Evolutionary conservation across 331 rosid genomes (phyloP).

Genomic region (Malus hybrid): DNA sequence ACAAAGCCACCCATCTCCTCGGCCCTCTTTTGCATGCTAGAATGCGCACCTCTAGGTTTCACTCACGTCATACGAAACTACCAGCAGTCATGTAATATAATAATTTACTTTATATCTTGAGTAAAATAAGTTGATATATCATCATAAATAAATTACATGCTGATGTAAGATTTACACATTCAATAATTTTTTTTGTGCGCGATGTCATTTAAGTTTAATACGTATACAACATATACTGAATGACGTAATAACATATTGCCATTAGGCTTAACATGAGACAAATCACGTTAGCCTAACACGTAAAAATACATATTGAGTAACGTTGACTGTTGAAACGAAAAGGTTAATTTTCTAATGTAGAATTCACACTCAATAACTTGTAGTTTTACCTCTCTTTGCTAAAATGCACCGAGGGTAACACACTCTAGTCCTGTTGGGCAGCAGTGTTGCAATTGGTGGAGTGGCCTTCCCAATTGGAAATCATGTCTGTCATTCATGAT

Average conservation of each 20-base stretch:
- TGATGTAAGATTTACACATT: fast-evolving
- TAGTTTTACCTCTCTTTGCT: background rate
- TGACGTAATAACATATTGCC: too few relatives aligned
- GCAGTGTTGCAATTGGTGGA: background rate
- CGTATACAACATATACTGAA: fast-evolving
- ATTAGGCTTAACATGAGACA: background rate
- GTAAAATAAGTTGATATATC: too few relatives aligned
- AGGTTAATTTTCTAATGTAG: fast-evolving
- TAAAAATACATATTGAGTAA: too few relatives aligned
- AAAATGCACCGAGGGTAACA: background rate
- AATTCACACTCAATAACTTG: background rate
- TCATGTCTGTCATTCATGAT: too few relatives aligned
- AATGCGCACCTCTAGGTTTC: background rate
- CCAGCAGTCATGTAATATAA: too few relatives aligned
- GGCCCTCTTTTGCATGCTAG: background rate
- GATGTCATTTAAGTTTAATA: too few relatives aligned
- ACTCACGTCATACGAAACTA: too few relatives aligned
- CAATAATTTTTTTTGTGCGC: too few relatives aligned
- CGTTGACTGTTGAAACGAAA: background rate
- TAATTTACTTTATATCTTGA: too few relatives aligned
- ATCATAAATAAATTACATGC: too few relatives aligned
- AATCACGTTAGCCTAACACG: too few relatives aligned
- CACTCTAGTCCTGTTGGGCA: background rate
- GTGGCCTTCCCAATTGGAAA: background rate
- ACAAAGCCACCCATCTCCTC: too few relatives aligned